A percentile compares a stretch with the other conserved stretches of the same genome.
Evolutionary conservation across 2,329 filamentous ascomycete species (phyloP).

Genomic region (Fusarium longipes): DNA sequence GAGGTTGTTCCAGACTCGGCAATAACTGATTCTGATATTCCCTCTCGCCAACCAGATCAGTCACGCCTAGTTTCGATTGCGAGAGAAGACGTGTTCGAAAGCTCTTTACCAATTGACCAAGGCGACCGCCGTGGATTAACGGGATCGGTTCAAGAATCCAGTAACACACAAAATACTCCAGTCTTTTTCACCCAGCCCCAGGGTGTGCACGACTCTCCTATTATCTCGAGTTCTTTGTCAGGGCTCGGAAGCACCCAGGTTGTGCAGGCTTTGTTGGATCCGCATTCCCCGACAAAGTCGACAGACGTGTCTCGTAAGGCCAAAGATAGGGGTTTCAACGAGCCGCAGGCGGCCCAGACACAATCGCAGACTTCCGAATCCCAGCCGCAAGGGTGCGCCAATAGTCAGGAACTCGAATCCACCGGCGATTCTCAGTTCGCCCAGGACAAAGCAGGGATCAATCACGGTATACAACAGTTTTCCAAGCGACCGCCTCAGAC

Average conservation of each 20-base stretch:
- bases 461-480: background rate
- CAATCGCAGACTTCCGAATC: slow-evolving; percentile 29
- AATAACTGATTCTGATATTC: slow-evolving; percentile 35
- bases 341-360: slow-evolving; percentile 49
- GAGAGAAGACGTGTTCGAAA: slow-evolving; percentile 6
- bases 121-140: background rate
- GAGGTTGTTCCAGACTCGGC: slow-evolving; percentile 28
- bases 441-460: background rate
- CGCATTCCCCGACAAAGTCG: background rate
- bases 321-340: background rate
- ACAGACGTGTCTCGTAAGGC: background rate
- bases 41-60: slow-evolving; percentile 46
- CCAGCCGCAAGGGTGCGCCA: slow-evolving; percentile 21
- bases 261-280: background rate
- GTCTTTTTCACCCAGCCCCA: slow-evolving; percentile 41
- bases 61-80: background rate
- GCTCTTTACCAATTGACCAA: background rate
- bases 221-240: slow-evolving; percentile 4
- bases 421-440: background rate
- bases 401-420: slow-evolving; percentile 12
- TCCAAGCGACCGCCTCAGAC: background rate
- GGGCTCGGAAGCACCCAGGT: background rate
- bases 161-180: slow-evolving; percentile 4
- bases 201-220: background rate
- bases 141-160: background rate